Evolutionary conservation across 1,139 yeast species (phyloP).

Genomic region (Suhomyces anneliseae): DNA sequence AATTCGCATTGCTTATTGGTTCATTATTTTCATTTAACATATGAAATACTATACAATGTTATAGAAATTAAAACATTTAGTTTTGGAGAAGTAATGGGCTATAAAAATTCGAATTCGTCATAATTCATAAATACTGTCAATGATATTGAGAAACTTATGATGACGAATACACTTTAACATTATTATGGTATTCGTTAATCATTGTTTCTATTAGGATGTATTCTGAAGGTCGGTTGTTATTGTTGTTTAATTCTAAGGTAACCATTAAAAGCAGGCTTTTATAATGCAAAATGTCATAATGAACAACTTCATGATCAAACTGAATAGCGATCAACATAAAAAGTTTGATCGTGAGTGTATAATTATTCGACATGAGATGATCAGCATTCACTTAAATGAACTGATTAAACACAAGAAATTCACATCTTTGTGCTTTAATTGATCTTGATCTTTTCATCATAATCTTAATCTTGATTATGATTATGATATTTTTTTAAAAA

Average conservation of each 20-base stretch:
- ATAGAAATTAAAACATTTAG: not conserved
- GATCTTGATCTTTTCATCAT: too few species aligned
- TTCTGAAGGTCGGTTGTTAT: constrained; percentile 1
- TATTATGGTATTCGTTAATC: not conserved
- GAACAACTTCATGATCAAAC: not conserved
- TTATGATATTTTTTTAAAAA: too few species aligned
- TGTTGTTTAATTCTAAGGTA: not conserved
- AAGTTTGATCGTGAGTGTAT: too few species aligned
- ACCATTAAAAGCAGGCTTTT: not conserved
- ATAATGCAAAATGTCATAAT: constrained; percentile 1
- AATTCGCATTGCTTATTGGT: not conserved
- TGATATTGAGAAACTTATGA: constrained; percentile 1
- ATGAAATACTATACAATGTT: constrained; percentile 11
- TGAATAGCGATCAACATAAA: too few species aligned
- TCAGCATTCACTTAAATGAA: too few species aligned
- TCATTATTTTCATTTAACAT: constrained; percentile 3
- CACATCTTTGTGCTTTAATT: too few species aligned
- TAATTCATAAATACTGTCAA: constrained; percentile 18
- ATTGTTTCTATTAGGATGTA: not conserved
- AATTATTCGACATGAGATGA: too few species aligned
- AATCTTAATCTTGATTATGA: too few species aligned
- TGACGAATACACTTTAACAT: not conserved
- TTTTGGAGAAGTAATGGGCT: constrained; percentile 3
- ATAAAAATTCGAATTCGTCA: constrained; percentile 12
- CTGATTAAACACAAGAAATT: too few species aligned